Base-by-base conservation (phyloP, 768 basidiomycete species). In the Tylopilus cervinicoccineus region DNA sequence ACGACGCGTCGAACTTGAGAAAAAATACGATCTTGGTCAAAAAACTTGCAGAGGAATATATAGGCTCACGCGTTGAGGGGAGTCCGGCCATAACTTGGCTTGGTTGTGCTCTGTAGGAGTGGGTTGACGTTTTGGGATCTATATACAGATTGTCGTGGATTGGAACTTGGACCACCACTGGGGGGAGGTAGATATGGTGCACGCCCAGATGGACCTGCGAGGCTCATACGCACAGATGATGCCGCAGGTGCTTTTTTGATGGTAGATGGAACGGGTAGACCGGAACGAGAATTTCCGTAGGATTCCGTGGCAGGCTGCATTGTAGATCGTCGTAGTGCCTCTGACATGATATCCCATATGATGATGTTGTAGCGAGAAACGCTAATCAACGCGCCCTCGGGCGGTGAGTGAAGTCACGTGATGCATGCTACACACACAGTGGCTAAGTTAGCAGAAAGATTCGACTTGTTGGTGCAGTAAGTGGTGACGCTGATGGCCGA, bases 121-220 rank as follows among this genome's bases (percentile, higher is more conserved):
- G 86, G 77, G 55, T 88, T 89, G 38, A 66, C 49, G 52, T 80
- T 86, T 64, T 86, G 86, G 0, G 86, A 82, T 39, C 84, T 74
- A 70, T 80, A 78, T 55, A 81, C 75, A 1, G 86, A 87, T 39
- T 85, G 84, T 27, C 86, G 72, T 7, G 83, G 80, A 55, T 84
- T 83, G 20, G 78, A 75, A 20, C 56, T 50, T 28, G 66, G 69
- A 56, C 44, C 74, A 53, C 47, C 61, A 60, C 65, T 54, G 17
- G 57, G 38, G 16, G 62, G 59, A 23, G 72, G 67, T 38, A 68
- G 66, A 54, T 77, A 77, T 26, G 77, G 80, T 3, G 76, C 73
- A 40, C 86, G 81, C 23, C 78, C 64, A n/a, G 84, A 80, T 28
- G 86, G 83, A 8, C 88, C 85, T n/a, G 84, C 83, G 28, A 89